Percentiles rank a stretch among this genome's conserved stretches.
These are phyloP conservation scores for Pyrus communis DNA, from an alignment of 306 rosid species.

Conservation along the genomic window DNA sequence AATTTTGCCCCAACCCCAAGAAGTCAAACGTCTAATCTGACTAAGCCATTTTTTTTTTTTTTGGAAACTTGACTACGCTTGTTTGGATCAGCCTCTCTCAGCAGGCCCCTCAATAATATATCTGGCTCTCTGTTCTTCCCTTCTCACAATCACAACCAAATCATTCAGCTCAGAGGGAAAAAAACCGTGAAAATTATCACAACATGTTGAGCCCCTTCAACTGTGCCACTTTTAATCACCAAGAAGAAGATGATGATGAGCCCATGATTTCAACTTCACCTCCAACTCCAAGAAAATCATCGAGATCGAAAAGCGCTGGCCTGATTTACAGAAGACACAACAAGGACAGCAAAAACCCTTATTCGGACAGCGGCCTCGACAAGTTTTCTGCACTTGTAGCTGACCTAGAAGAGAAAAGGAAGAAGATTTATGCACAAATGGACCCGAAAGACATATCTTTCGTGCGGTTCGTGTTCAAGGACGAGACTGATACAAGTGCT, in stretches of 20 bases:
- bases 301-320: conserved; percentile 4
- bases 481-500: conserved; percentile 27
- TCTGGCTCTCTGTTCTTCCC: background rate
- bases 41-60: background rate
- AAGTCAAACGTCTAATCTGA: conserved; percentile 39
- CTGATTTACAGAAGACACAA: conserved; percentile 5
- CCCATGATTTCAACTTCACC: conserved; percentile 13
- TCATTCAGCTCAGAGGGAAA: background rate
- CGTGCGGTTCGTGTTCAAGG: conserved; percentile 53
- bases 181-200: background rate
- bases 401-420: conserved; percentile 66
- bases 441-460: conserved; percentile 46
- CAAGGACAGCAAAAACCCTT: conserved; percentile 52
- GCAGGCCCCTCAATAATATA: background rate
- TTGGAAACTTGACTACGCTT: conserved; percentile 21
- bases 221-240: conserved; percentile 35
- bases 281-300: conserved; percentile 37
- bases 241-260: conserved; percentile 29
- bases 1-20: background rate
- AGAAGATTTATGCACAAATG: conserved; percentile 50
- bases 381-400: conserved; percentile 67
- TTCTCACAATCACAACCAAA: background rate
- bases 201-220: conserved; percentile 37
- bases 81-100: conserved; percentile 29
- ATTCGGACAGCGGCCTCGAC: conserved; percentile 60